phyloP scores from a whole-genome alignment of 1,139 yeast genomes.

The Casaregolazyma suthepensis region DNA sequence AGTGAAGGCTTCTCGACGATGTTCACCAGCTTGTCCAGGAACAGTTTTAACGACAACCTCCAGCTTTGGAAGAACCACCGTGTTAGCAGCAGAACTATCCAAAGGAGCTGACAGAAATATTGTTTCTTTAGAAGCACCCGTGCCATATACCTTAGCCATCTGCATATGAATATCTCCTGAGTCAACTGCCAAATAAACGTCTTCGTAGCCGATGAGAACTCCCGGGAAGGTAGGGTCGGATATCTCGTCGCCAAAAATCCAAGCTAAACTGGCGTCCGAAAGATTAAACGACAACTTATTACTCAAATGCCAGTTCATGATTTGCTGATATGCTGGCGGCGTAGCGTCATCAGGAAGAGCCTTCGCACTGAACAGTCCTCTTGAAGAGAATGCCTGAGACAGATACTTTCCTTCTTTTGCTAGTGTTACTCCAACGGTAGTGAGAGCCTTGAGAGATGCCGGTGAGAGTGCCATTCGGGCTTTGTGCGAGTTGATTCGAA shows the following conservation, averaged over 20 bases:
- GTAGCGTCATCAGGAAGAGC: neutral
- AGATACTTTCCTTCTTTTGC: neutral
- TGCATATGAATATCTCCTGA: slow-evolving; percentile 22
- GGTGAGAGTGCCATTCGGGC: neutral
- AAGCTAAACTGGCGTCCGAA: slow-evolving; percentile 49
- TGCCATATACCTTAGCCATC: slow-evolving; percentile 34
- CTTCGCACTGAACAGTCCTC: neutral
- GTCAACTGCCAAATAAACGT: slow-evolving; percentile 14
- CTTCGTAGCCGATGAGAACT: slow-evolving; percentile 67
- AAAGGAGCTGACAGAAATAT: slow-evolving; percentile 14
- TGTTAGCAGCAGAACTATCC: slow-evolving; percentile 23
- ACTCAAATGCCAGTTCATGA: neutral
- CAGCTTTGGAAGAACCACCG: slow-evolving; percentile 32
- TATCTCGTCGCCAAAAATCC: slow-evolving; percentile 48
- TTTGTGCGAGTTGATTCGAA: neutral
- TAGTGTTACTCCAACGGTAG: neutral
- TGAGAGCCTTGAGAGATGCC: neutral
- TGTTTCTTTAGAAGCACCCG: slow-evolving; percentile 24
- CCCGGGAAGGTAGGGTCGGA: slow-evolving; percentile 50
- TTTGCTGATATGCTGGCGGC: neutral
- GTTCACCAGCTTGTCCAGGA: neutral
- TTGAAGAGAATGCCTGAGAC: neutral
- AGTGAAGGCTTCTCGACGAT: slow-evolving; percentile 11
- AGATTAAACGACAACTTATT: neutral
- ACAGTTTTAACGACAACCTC: slow-evolving; percentile 8